Percentiles rank a stretch among this genome's conserved stretches.
phyloP scores from a whole-genome alignment of 345 rosid genomes.

The Brassica incana region DNA sequence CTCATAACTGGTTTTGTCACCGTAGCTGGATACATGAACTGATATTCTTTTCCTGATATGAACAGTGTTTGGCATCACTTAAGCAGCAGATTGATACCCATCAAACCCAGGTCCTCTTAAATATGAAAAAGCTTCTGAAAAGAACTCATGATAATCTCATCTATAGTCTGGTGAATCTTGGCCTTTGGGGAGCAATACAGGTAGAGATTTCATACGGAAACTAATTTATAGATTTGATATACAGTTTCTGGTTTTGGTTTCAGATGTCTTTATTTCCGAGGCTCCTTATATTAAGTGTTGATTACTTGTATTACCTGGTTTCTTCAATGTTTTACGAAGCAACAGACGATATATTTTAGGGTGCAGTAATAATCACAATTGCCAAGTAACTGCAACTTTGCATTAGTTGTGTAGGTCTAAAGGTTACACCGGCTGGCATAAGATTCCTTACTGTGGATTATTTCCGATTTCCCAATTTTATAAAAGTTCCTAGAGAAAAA shows the following conservation, averaged over 20 bases:
- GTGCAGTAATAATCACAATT: slow-evolving; percentile 10
- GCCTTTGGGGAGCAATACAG: slow-evolving; percentile 79
- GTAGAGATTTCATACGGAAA: slow-evolving; percentile 44
- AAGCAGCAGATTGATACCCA: slow-evolving; percentile 49
- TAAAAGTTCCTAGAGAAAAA: too few species aligned
- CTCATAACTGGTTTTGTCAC: slow-evolving; percentile 28
- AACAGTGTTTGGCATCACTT: slow-evolving; percentile 67
- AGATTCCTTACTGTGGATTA: background rate
- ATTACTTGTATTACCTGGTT: slow-evolving; percentile 24
- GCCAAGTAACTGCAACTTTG: slow-evolving; percentile 20
- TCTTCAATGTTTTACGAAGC: slow-evolving; percentile 12
- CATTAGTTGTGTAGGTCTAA: slow-evolving; percentile 15
- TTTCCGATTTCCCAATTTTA: too few species aligned
- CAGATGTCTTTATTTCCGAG: slow-evolving; percentile 10
- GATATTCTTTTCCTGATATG: slow-evolving; percentile 36
- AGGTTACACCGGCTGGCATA: slow-evolving; percentile 24
- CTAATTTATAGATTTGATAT: slow-evolving; percentile 7
- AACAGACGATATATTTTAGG: slow-evolving; percentile 19
- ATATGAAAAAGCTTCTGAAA: slow-evolving; percentile 53
- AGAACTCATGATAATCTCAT: slow-evolving; percentile 71
- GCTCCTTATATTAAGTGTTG: slow-evolving; percentile 1
- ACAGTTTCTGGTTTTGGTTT: slow-evolving; percentile 14
- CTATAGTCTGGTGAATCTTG: slow-evolving; percentile 66
- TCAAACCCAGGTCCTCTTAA: slow-evolving; percentile 47
- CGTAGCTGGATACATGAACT: slow-evolving; percentile 20